Evolutionary conservation across 2,329 filamentous ascomycete species (phyloP).

Genomic region (Chaetoscypha palmicola): DNA sequence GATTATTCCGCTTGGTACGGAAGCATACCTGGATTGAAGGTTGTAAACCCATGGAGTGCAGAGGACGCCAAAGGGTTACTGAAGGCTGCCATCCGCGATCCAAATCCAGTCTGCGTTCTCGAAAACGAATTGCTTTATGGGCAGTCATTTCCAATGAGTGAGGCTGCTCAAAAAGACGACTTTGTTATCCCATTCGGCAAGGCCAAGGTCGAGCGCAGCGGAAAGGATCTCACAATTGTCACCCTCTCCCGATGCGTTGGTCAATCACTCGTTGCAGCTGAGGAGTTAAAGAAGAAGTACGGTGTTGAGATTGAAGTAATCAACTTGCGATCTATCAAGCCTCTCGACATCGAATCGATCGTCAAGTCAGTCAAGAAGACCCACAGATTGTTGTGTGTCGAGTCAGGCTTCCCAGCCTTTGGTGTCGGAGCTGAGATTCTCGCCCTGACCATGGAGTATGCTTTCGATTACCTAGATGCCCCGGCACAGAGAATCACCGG

Average conservation of each 20-base stretch:
- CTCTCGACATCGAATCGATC: conserved; percentile 89
- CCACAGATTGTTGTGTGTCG: conserved; percentile 79
- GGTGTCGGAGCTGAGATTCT: conserved; percentile 90
- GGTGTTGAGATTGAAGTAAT: conserved; percentile 93
- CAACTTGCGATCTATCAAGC: conserved; percentile 97
- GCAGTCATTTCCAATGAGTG: conserved; percentile 92
- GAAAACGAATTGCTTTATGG: conserved; percentile 92
- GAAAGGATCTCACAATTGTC: conserved; percentile 94
- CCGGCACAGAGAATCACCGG: conserved; percentile 92
- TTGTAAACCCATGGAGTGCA: conserved; percentile 90
- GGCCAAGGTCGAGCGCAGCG: conserved; percentile 95
- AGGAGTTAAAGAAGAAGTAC: conserved; percentile 91
- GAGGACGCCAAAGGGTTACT: conserved; percentile 98
- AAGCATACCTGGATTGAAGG: conserved; percentile 94
- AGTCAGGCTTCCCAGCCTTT: conserved; percentile 94
- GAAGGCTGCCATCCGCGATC: conserved; percentile 96
- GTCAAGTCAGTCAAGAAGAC: conserved; percentile 99
- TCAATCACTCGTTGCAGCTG: conserved; percentile 80
- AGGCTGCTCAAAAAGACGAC: conserved; percentile 90
- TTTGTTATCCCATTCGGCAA: conserved; percentile 97
- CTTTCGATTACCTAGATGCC: conserved; percentile 93
- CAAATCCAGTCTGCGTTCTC: conserved; percentile 89
- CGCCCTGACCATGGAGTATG: conserved; percentile 93
- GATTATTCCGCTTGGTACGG: conserved; percentile 99
- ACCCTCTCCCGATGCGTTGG: conserved; percentile 92